Base-by-base conservation (phyloP, 2,329 filamentous ascomycete genomes). In the Fusarium beomiforme region DNA sequence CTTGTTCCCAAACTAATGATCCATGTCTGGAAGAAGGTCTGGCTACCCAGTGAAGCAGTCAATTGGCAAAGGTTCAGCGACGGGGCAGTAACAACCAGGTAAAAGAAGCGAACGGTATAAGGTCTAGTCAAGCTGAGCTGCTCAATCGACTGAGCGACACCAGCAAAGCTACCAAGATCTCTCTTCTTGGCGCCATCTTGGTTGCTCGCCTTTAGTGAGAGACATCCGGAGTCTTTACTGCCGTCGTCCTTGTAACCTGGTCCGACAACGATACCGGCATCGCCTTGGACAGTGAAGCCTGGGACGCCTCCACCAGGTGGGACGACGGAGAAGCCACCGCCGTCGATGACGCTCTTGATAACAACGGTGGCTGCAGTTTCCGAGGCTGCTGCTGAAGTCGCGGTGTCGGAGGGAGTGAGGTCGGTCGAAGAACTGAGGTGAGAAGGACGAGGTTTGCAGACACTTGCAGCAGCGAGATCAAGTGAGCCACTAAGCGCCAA, bases 61-160 rank as follows among this genome's bases (percentile, higher is more conserved):
- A 72, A 29, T 26, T 53, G 59, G 51, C 70, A 72, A 8, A 60
- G 24, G 12, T 64, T 60, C 10, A 54, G 13, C 2, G 59, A 53
- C 0, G 54, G 42, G 0, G 55, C 56, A 0, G 53, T 69, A 2
- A 66, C 19, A 0, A 71, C 16, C 4, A 59, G 4, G 19, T 71
- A 61, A 8, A 58, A 72, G 47, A 71, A 72, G 21, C 61, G 70
- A 23, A 72, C 34, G 4, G 70, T 72, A n/a, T 72, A 72, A 3
- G 54, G 50, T 4, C 41, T 33, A 1, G 39, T 39, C n/a, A 64
- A 37, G 17, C 70, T 57, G 2, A 72, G 19, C 9, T 44, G 34
- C 4, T n/a, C 33, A n/a, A 70, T 26, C 2, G 34, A n/a, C 34
- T 70, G 68, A 16, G 68, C 26, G 8, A 66, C 47, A 5, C 39